These are phyloP conservation scores for Fusarium tjaetaba DNA, from an alignment of 2,329 filamentous ascomycete genomes.

Conservation along the genomic window DNA sequence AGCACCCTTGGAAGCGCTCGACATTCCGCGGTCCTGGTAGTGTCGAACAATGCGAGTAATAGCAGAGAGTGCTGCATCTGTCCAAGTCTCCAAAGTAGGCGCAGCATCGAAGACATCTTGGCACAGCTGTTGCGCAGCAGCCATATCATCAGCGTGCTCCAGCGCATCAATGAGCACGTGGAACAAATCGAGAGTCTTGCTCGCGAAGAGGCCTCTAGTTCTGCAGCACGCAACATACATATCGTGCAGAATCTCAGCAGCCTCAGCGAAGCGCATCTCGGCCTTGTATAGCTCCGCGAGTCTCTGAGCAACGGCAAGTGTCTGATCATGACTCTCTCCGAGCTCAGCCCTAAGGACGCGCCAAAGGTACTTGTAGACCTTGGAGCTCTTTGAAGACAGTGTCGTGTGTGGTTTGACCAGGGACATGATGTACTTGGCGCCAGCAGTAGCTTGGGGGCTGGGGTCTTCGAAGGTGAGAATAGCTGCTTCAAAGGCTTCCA, in stretches of 20 bases:
- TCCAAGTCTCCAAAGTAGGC: background rate
- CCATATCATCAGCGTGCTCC: background rate
- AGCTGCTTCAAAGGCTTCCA: background rate
- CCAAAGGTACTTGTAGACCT: background rate
- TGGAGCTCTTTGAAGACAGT: background rate
- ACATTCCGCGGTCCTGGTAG: background rate
- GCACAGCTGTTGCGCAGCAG: background rate
- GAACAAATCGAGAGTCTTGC: background rate
- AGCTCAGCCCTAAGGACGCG: background rate
- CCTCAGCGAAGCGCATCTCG: background rate
- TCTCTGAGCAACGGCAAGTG: background rate
- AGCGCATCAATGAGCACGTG: background rate
- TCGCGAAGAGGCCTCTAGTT: background rate
- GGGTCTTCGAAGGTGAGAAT: background rate
- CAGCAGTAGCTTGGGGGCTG: background rate
- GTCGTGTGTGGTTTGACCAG: background rate
- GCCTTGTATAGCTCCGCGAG: background rate
- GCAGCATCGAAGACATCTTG: background rate
- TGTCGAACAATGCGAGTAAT: background rate
- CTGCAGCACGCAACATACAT: background rate
- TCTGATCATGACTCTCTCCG: background rate
- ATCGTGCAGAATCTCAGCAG: background rate
- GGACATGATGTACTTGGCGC: background rate
- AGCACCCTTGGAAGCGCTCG: background rate
- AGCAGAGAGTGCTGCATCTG: background rate